A percentile compares a stretch with the other conserved stretches of the same genome.
Evolutionary conservation across 148 eudicot species (phyloP).

Genomic region (Rhododendron henanense): DNA sequence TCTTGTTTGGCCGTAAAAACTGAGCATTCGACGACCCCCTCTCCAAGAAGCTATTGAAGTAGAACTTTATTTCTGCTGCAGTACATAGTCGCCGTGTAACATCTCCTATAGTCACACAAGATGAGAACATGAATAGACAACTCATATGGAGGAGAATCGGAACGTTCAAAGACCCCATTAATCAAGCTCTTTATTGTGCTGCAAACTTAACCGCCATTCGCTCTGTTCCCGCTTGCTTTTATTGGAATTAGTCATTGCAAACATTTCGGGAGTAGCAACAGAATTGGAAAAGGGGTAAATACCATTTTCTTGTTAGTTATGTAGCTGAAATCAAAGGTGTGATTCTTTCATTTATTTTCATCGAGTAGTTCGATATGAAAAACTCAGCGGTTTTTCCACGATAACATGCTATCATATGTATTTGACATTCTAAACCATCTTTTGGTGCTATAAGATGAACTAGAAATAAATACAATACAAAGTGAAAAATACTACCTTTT

Average conservation of each 20-base stretch:
- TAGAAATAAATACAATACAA: neutral
- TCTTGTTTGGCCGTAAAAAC: conserved; percentile 66
- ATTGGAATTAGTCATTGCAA: neutral
- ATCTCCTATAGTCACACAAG: conserved; percentile 37
- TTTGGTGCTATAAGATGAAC: neutral
- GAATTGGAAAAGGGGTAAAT: neutral
- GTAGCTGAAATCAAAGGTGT: neutral
- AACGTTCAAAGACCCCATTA: neutral
- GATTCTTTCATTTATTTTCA: neutral
- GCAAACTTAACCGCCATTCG: neutral
- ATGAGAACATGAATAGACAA: neutral
- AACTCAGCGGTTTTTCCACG: neutral
- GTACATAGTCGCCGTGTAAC: conserved; percentile 67
- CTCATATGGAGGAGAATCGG: neutral
- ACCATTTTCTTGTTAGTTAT: neutral
- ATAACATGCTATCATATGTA: neutral
- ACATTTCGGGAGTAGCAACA: neutral
- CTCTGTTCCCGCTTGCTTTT: neutral
- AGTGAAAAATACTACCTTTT: conserved; percentile 50
- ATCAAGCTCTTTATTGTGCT: neutral
- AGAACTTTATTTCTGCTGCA: conserved; percentile 82
- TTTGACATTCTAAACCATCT: neutral
- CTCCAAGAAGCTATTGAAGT: conserved; percentile 61
- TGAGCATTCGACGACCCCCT: conserved; percentile 34
- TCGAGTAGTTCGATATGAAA: neutral